Base-by-base conservation (phyloP, 2,329 filamentous ascomycete species). In the Gaeumannomyces tritici region DNA sequence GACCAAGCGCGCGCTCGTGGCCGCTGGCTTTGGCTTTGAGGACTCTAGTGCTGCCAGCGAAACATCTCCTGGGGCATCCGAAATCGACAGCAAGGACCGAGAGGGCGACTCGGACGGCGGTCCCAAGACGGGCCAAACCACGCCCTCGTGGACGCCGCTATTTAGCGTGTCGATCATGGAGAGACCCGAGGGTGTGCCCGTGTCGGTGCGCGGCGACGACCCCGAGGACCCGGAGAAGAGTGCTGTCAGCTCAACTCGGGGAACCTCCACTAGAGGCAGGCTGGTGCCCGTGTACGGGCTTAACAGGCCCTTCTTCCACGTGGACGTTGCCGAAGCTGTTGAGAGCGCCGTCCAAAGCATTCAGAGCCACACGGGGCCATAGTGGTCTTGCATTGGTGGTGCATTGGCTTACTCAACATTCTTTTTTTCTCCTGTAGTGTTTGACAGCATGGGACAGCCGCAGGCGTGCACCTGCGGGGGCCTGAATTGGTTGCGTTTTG, bases 1-100 rank as follows among this genome's bases (percentile, higher is more conserved):
- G 93, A 93, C 92, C 28, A 96, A 96, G 78, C 89, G 92, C 35
- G 93, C 91, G 5, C 86, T 98, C 56, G 89, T 88, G 4, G 86
- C 90, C 2, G 93, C 89, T 28, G 93, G 93, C 15, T 98, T 98
- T 70, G 93, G 93, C 1, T 57, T 61, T 33, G 24, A 55, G 29
- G 60, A 61, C 55, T 31, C 42, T 26, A 11, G 26, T 12, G 27
- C 42, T 26, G 13, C 26, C 12, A n/a, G 42, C 42, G 42, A n/a
- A 18, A 21, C 42, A 24, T n/a, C 21, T 8, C 18, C 8, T 11
- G 42, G 42, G 8, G 42, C 18, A 24, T 51, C 42, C 42, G 42
- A 51, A 5, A 24, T 24, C 42, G 42, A n/a, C 21, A 21, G 12
- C 15, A 13, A 24, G 21, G 59, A 26, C 11, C 42, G 56, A 33